Conservation (phyloP, 2,329 filamentous ascomycete species). For the Sporothrix pseudoabietina region DNA sequence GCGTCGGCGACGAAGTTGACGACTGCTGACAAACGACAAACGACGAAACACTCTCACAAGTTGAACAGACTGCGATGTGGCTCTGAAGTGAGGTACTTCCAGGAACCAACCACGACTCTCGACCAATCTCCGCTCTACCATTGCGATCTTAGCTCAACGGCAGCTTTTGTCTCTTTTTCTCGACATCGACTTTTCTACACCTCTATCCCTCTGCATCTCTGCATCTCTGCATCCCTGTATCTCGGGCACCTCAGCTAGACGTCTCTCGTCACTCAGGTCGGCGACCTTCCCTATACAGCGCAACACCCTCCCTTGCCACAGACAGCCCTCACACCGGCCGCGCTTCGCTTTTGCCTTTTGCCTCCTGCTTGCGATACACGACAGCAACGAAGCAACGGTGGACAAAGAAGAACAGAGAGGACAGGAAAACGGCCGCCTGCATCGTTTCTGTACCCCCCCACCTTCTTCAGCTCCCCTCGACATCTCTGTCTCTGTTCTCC, state of each 20-base stretch:
- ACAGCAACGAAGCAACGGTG: slow-evolving; percentile 13
- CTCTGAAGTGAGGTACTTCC: not conserved
- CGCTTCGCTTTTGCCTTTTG: not conserved
- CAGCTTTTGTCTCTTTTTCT: not conserved
- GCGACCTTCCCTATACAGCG: slow-evolving; percentile 24
- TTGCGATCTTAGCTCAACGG: slow-evolving; percentile 5
- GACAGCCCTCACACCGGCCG: not conserved
- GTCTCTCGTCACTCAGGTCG: slow-evolving; percentile 27
- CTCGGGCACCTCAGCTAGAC: slow-evolving; percentile 25
- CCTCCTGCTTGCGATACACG: slow-evolving; percentile 9
- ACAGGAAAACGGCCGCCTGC: slow-evolving; percentile 18
- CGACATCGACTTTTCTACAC: not conserved
- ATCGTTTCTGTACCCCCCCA: not conserved
- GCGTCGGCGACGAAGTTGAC: not conserved
- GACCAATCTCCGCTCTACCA: slow-evolving; percentile 14
- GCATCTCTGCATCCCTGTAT: not conserved
- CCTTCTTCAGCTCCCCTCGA: not conserved
- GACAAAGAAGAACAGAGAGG: not conserved
- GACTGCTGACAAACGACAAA: not conserved
- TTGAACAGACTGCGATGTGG: not conserved
- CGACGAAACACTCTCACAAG: not conserved
- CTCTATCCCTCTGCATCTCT: not conserved
- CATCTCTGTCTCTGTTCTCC: not conserved
- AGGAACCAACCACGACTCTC: not conserved
- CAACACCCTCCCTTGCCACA: slow-evolving; percentile 7